Percentiles rank a stretch among this genome's conserved stretches.
These are phyloP conservation scores for Chaetoceros tenuissimus DNA, from an alignment of 108 stramenopile genomes.

Conservation along the genomic window DNA sequence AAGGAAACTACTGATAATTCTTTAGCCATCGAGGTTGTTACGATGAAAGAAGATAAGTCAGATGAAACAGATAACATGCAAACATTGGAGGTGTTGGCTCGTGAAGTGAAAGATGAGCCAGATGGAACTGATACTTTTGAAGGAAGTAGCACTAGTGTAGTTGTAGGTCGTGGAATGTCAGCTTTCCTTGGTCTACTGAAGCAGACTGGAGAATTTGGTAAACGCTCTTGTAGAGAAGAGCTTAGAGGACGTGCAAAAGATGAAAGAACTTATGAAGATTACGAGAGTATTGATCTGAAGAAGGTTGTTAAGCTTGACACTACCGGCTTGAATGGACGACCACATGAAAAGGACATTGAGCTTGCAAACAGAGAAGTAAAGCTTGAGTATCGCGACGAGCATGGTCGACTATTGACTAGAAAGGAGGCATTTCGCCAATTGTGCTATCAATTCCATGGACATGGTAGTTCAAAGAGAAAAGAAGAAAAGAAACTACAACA, in stretches of 20 bases:
- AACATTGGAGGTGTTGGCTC: slow-evolving; percentile 54
- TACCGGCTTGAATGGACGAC: slow-evolving; percentile 18
- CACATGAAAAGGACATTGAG: slow-evolving; percentile 62
- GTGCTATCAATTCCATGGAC: slow-evolving; percentile 96
- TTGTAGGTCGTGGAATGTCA: slow-evolving; percentile 72
- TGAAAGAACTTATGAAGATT: slow-evolving; percentile 83
- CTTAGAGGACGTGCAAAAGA: slow-evolving; percentile 83
- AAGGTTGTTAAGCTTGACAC: slow-evolving; percentile 67
- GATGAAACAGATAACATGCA: slow-evolving; percentile 42
- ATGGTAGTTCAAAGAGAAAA: slow-evolving; percentile 91
- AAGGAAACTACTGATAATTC: slow-evolving; percentile 1
- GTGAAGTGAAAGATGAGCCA: slow-evolving; percentile 48
- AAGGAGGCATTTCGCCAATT: slow-evolving; percentile 95
- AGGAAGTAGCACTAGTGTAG: slow-evolving; percentile 39
- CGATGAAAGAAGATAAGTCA: slow-evolving; percentile 4
- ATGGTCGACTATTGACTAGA: slow-evolving; percentile 85
- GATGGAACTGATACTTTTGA: slow-evolving; percentile 23
- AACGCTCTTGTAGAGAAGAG: slow-evolving; percentile 62
- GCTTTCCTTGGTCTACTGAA: slow-evolving; percentile 70
- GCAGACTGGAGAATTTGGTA: slow-evolving; percentile 74
- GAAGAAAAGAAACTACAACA: slow-evolving; percentile 78
- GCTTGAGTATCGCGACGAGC: slow-evolving; percentile 93
- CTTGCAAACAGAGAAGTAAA: slow-evolving; percentile 81
- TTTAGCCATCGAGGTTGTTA: slow-evolving; percentile 4
- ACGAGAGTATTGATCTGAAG: slow-evolving; percentile 58